phyloP scores from a whole-genome alignment of 106 monocot genomes.

The Ottelia alismoides region DNA sequence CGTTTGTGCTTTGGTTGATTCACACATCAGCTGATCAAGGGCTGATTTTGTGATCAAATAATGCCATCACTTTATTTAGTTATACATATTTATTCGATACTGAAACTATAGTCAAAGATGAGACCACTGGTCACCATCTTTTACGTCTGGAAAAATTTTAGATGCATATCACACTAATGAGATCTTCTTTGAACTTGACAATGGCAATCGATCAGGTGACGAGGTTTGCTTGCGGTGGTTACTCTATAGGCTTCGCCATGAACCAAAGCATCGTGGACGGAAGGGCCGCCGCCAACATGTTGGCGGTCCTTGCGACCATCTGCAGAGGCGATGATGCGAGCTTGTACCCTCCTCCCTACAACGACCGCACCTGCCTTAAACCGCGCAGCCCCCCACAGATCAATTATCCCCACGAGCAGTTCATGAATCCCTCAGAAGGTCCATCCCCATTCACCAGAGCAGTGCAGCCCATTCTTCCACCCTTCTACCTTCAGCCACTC shows the following conservation, averaged over 20 bases:
- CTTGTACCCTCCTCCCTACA: slow-evolving; percentile 4
- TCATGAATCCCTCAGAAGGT: slow-evolving; percentile 25
- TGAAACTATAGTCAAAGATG: no score
- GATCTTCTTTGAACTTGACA: no score
- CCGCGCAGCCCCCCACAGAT: slow-evolving; percentile 53
- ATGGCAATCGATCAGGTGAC: slow-evolving; percentile 40
- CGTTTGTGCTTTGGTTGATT: no score
- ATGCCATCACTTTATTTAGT: no score
- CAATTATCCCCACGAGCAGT: slow-evolving; percentile 48
- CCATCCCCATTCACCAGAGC: slow-evolving; percentile 44
- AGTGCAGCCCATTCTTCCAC: slow-evolving; percentile 8
- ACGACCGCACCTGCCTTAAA: slow-evolving; percentile 46
- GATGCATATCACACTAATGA: no score
- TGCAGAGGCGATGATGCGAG: slow-evolving; percentile 36
- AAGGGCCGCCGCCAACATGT: slow-evolving; percentile 60
- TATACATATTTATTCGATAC: no score
- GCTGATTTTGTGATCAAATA: no score
- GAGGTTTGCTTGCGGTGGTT: slow-evolving; percentile 62
- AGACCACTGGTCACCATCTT: no score
- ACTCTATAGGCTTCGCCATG: slow-evolving; percentile 55
- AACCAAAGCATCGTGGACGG: slow-evolving; percentile 77
- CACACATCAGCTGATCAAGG: no score
- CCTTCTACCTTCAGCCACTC: slow-evolving; percentile 3
- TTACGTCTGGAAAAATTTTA: no score
- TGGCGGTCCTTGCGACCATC: slow-evolving; percentile 39